Conservation (phyloP, 148 eudicot species). For the Bassia scoparia region DNA sequence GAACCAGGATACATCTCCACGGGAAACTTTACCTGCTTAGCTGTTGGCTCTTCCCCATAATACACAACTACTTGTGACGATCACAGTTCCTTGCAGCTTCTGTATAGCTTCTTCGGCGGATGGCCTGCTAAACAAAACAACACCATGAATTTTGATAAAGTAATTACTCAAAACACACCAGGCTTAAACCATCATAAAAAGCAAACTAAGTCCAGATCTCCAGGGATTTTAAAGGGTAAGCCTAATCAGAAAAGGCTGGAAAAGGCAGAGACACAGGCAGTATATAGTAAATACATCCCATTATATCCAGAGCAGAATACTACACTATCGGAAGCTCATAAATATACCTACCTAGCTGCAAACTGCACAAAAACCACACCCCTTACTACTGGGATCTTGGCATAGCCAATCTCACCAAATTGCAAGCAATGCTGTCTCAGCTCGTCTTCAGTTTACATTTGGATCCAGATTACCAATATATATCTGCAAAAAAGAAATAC, state of each 20-base stretch:
- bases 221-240: background rate
- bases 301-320: background rate
- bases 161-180: background rate
- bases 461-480: conserved; percentile 84
- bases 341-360: conserved; percentile 54
- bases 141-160: background rate
- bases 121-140: conserved; percentile 39
- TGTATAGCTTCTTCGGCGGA: conserved; percentile 95
- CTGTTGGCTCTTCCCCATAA: conserved; percentile 85
- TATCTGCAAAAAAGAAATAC: conserved; percentile 48
- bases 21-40: conserved; percentile 58
- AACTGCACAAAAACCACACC: conserved; percentile 97
- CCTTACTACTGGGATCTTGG: conserved; percentile 77
- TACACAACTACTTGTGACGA: conserved; percentile 83
- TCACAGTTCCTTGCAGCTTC: conserved; percentile 73
- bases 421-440: conserved; percentile 78
- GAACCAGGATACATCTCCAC: background rate
- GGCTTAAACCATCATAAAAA: background rate
- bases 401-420: conserved; percentile 85
- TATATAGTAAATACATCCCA: background rate
- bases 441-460: conserved; percentile 82
- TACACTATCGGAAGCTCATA: background rate
- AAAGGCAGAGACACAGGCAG: background rate
- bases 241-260: background rate
- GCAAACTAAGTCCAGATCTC: background rate